Conservation (phyloP, 2,329 filamentous ascomycete species). For the Paraconiothyrium sp. region DNA sequence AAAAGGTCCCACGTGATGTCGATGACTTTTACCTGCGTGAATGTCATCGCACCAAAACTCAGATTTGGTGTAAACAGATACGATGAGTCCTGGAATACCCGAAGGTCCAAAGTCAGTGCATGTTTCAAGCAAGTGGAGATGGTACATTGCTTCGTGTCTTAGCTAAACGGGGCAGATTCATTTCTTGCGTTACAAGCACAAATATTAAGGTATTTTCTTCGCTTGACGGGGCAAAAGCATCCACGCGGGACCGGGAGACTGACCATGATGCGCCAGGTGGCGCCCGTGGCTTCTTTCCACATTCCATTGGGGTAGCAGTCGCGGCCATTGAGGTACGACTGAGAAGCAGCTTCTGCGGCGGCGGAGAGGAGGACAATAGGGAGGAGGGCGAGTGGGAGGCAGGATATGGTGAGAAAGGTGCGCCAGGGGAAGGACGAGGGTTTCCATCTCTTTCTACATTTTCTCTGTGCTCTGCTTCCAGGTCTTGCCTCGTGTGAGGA, state of each 20-base stretch:
- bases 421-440: constrained; percentile 33
- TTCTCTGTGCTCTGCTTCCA: background rate
- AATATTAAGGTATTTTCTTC: no score
- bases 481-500: background rate
- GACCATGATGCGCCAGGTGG: constrained; percentile 46
- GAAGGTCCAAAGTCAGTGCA: no score
- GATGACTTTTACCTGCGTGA: constrained; percentile 50
- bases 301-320: constrained; percentile 45
- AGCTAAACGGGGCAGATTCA: no score
- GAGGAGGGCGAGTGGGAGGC: constrained; percentile 33
- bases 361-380: constrained; percentile 40
- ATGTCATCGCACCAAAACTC: constrained; percentile 43
- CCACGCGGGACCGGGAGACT: no score
- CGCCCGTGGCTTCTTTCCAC: constrained; percentile 38
- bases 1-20: constrained; percentile 52
- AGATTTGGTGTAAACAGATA: constrained; percentile 48
- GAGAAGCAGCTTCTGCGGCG: constrained; percentile 39
- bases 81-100: constrained; percentile 27
- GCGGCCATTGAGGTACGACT: constrained; percentile 36
- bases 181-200: no score
- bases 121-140: no score
- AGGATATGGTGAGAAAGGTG: constrained; percentile 26
- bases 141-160: no score
- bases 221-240: no score
- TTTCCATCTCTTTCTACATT: background rate